Evolutionary conservation across 78 protist species (phyloP).

Genomic region (Tieghemostelium lacteum): DNA sequence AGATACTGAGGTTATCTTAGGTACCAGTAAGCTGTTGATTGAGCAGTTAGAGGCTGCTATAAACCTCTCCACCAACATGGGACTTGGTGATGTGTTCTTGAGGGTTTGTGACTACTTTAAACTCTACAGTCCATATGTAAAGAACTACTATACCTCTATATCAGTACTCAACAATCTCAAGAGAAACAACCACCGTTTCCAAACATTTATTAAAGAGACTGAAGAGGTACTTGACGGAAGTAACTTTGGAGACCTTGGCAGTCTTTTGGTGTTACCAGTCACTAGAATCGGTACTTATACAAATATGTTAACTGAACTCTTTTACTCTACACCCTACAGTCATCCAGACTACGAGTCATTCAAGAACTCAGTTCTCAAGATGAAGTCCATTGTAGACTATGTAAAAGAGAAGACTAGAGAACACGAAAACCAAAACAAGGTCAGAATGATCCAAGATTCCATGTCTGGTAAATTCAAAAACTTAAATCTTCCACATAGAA

Average conservation of each 20-base stretch:
- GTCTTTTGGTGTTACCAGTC: conserved; percentile 46
- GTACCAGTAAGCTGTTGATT: conserved; percentile 24
- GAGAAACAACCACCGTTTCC: conserved; percentile 49
- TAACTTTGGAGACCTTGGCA: conserved; percentile 37
- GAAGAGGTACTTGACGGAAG: conserved; percentile 17
- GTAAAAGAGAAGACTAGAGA: conserved; percentile 69
- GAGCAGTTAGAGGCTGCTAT: conserved; percentile 40
- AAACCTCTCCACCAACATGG: conserved; percentile 1
- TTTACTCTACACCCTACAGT: conserved; percentile 21
- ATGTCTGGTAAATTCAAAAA: conserved; percentile 59
- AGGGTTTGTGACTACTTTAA: conserved; percentile 65
- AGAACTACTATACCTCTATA: conserved; percentile 55
- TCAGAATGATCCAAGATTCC: conserved; percentile 45
- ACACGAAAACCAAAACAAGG: conserved; percentile 66
- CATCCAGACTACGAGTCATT: conserved; percentile 57
- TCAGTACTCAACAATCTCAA: conserved; percentile 52
- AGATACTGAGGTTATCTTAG: conserved; percentile 52
- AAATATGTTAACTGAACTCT: conserved; percentile 13
- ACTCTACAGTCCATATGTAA: conserved; percentile 63
- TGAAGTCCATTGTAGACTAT: conserved; percentile 69
- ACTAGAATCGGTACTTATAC: conserved; percentile 60
- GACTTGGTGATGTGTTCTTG: conserved; percentile 53
- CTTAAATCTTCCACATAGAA: conserved; percentile 71
- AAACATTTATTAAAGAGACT: conserved; percentile 58
- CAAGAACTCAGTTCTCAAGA: conserved; percentile 46